A percentile compares a stretch with the other conserved stretches of the same genome.
Conservation (phyloP, 2,329 filamentous ascomycete species). For the Cladosporium sp. region DNA sequence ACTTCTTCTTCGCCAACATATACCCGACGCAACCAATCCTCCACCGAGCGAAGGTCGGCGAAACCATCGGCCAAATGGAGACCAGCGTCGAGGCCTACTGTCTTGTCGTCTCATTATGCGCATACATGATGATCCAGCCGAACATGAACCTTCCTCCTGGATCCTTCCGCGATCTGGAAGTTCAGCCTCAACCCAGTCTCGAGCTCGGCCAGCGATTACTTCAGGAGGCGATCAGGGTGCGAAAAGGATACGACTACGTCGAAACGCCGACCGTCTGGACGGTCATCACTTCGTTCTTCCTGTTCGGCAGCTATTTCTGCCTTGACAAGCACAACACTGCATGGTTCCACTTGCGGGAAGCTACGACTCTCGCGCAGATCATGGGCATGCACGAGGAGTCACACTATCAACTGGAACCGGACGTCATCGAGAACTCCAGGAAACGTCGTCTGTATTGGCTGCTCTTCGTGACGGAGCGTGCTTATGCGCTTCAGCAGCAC, state of each 20-base stretch:
- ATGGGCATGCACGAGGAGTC: conserved; percentile 57
- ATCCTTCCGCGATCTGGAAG: conserved; percentile 48
- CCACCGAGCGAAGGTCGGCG: conserved; percentile 49
- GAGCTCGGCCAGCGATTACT: conserved; percentile 53
- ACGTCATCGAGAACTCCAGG: conserved; percentile 50
- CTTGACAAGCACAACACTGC: conserved; percentile 59
- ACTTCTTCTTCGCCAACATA: conserved; percentile 59
- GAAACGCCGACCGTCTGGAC: conserved; percentile 53
- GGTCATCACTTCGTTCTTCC: conserved; percentile 60
- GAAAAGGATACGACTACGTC: conserved; percentile 55
- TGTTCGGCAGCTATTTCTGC: conserved; percentile 59
- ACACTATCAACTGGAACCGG: conserved; percentile 44
- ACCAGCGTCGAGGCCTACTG: conserved; percentile 54
- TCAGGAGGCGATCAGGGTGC: conserved; percentile 54
- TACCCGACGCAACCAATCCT: conserved; percentile 63
- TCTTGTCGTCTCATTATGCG: conserved; percentile 49
- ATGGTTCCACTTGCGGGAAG: conserved; percentile 60
- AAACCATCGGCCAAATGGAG: conserved; percentile 51
- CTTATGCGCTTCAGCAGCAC: conserved; percentile 60
- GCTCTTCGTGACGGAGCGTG: conserved; percentile 60
- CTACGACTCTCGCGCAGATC: conserved; percentile 56
- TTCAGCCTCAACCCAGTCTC: conserved; percentile 39
- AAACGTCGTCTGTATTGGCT: conserved; percentile 59
- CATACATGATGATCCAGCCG: conserved; percentile 48
- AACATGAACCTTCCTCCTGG: conserved; percentile 40